Conservation (phyloP, 148 eudicot species). For the Vaccinium darrowii region DNA sequence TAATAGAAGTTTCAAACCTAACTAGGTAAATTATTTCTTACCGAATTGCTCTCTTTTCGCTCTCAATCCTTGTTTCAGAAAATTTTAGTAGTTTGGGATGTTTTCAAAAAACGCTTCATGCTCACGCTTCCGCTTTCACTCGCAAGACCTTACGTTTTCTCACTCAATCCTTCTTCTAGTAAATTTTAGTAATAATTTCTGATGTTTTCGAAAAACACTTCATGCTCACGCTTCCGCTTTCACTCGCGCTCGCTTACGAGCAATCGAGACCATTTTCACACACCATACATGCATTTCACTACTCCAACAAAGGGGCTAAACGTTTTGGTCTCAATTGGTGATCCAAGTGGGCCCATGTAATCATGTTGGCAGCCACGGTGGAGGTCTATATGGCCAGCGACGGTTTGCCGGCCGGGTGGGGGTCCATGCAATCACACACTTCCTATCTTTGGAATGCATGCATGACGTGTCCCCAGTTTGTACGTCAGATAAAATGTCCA, state of each 20-base stretch:
- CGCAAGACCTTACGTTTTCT: too few species aligned
- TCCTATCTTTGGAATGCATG: neutral
- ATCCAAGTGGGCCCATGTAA: neutral
- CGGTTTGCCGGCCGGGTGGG: constrained; percentile 7
- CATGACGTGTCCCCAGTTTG: neutral
- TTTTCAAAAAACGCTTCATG: too few species aligned
- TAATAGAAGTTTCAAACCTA: too few species aligned
- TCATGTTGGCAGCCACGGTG: neutral
- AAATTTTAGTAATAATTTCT: too few species aligned
- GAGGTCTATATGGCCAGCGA: constrained; percentile 7
- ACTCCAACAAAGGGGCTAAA: neutral
- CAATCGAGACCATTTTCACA: neutral
- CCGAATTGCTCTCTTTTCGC: too few species aligned
- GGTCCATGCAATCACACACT: constrained; percentile 5
- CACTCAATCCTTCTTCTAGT: too few species aligned
- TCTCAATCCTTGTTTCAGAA: too few species aligned
- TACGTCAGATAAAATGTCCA: neutral
- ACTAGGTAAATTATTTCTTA: too few species aligned
- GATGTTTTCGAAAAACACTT: too few species aligned
- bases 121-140: too few species aligned
- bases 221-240: too few species aligned
- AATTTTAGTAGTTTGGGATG: too few species aligned
- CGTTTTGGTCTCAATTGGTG: neutral
- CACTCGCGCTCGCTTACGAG: neutral
- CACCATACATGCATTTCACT: neutral